phyloP scores from a whole-genome alignment of 140 eudicot species.

The Bidens hawaiensis region DNA sequence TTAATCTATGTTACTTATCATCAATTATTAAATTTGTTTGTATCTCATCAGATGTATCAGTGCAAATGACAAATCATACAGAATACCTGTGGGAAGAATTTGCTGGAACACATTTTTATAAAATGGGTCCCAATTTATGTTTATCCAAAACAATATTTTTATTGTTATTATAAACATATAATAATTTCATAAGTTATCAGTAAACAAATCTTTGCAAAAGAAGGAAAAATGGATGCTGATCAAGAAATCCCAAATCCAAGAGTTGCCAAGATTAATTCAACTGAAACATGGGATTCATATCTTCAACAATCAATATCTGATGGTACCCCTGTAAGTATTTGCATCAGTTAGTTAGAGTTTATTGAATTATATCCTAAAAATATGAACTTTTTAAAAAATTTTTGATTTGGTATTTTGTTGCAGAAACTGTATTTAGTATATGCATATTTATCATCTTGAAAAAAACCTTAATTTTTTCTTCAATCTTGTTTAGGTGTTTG shows the following conservation, averaged over 20 bases:
- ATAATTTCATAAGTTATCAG: background rate
- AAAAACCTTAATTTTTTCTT: background rate
- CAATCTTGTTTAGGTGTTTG: no score
- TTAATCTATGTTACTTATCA: no score
- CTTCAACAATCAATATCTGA: conserved; percentile 40
- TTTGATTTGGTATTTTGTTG: background rate
- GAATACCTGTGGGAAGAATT: background rate
- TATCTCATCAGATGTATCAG: conserved; percentile 15
- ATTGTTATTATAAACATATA: background rate
- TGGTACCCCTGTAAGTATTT: conserved; percentile 57
- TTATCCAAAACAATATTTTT: conserved; percentile 23
- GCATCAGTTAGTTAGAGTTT: background rate
- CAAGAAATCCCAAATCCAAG: conserved; percentile 28
- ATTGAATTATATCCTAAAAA: background rate
- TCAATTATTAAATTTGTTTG: conserved; percentile 7
- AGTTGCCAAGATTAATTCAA: conserved; percentile 42
- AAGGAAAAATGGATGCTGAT: conserved; percentile 13
- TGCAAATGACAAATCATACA: background rate
- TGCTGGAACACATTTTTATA: conserved; percentile 4
- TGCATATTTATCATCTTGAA: background rate
- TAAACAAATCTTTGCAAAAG: conserved; percentile 1
- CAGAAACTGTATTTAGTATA: no score
- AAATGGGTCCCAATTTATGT: conserved; percentile 35
- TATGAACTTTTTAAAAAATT: no score
- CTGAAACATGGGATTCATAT: conserved; percentile 49